A percentile compares a stretch with the other conserved stretches of the same genome.
These are phyloP conservation scores for Kodamaea laetipori DNA, from an alignment of 805 yeast genomes.

Conservation along the genomic window DNA sequence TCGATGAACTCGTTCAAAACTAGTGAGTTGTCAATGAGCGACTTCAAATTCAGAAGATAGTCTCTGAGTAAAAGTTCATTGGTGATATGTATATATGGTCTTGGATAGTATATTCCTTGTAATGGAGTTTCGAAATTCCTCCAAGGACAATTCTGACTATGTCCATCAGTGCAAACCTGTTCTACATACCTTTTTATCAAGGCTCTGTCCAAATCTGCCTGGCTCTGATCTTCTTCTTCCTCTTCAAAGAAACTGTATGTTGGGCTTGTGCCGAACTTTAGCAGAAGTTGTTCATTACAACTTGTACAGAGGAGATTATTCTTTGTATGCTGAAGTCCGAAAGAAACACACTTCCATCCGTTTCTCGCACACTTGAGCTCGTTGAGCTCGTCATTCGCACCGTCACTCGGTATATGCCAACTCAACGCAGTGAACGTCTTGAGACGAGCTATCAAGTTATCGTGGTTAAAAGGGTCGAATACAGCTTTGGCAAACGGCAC, in stretches of 20 bases:
- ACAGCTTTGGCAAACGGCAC: conserved; percentile 12
- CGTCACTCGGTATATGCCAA: conserved; percentile 45
- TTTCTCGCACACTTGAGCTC: conserved; percentile 52
- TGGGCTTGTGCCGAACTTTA: conserved; percentile 26
- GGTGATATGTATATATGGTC: conserved; percentile 34
- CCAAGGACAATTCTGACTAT: conserved; percentile 40
- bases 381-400: conserved; percentile 25
- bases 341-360: conserved; percentile 55
- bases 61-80: conserved; percentile 30
- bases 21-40: conserved; percentile 28
- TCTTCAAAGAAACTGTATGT: not conserved
- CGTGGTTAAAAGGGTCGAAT: conserved; percentile 43
- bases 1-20: conserved; percentile 18
- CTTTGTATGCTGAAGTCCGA: conserved; percentile 21
- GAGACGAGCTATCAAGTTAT: conserved; percentile 41
- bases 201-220: conserved; percentile 10
- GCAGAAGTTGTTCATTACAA: conserved; percentile 32
- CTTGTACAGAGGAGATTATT: conserved; percentile 38
- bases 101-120: conserved; percentile 35
- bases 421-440: conserved; percentile 46
- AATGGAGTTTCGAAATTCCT: conserved; percentile 35
- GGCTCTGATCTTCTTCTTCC: not conserved
- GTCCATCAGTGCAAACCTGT: conserved; percentile 30
- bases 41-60: conserved; percentile 31
- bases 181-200: conserved; percentile 28